Percentiles rank a stretch among this genome's conserved stretches.
These are phyloP conservation scores for Hortiboletus campestris DNA, from an alignment of 768 basidiomycete genomes.

Conservation along the genomic window DNA sequence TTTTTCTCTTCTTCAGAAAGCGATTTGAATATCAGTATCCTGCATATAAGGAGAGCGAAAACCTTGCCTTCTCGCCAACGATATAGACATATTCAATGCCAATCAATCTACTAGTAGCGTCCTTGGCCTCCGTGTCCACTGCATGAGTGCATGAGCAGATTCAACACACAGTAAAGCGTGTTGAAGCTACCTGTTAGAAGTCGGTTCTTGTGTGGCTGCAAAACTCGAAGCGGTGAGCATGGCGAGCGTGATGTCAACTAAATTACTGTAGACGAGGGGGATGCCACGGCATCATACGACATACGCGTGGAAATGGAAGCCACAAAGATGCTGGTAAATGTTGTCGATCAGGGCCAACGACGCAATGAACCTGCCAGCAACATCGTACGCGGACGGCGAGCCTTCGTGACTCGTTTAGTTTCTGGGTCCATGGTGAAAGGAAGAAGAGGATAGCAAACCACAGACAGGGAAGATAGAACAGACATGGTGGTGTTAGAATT, in stretches of 20 bases:
- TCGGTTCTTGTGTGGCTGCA: constrained; percentile 39
- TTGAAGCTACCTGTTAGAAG: constrained; percentile 36
- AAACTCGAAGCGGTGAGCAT: constrained; percentile 45
- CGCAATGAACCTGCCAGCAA: constrained; percentile 28
- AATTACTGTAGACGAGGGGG: not conserved
- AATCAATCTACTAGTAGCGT: constrained; percentile 49
- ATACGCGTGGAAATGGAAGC: constrained; percentile 36
- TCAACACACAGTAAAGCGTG: not conserved
- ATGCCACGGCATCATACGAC: not conserved
- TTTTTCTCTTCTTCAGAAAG: constrained; percentile 46
- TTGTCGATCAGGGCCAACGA: constrained; percentile 37
- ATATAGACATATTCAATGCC: constrained; percentile 49
- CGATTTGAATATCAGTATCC: constrained; percentile 32
- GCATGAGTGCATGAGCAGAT: constrained; percentile 33
- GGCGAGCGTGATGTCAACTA: constrained; percentile 33
- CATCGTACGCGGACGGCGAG: constrained; percentile 24
- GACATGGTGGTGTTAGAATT: too few relatives aligned
- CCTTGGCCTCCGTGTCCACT: constrained; percentile 42
- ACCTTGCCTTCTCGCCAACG: constrained; percentile 36
- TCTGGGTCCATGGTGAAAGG: constrained; percentile 25
- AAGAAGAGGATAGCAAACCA: not conserved
- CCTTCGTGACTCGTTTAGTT: constrained; percentile 23
- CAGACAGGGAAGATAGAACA: not conserved
- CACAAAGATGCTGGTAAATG: constrained; percentile 32
- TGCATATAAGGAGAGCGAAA: not conserved